phyloP scores from a whole-genome alignment of 192 early-diverging fungal species.

The Entomortierella chlamydospora region DNA sequence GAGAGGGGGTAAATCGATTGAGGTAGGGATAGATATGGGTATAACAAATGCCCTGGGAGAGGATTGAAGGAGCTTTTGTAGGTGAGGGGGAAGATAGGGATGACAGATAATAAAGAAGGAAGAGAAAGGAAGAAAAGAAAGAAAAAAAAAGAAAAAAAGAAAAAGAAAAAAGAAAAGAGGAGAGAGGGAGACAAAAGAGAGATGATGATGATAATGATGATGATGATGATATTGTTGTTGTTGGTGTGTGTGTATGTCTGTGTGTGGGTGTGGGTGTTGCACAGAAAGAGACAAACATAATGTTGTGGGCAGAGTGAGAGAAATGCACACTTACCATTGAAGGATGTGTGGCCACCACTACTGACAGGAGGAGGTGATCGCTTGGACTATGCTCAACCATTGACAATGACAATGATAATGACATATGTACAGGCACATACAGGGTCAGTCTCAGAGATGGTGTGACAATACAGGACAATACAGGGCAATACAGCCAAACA shows the following conservation, averaged over 20 bases:
- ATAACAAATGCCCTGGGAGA: not conserved
- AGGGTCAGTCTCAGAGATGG: not conserved
- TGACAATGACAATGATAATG: not conserved
- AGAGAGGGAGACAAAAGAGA: not conserved
- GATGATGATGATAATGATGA: not conserved
- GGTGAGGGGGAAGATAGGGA: not conserved
- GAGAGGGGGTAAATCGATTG: too few relatives aligned
- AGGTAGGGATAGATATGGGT: not conserved
- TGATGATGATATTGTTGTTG: not conserved
- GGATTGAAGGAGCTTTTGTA: not conserved
- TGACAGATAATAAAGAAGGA: not conserved
- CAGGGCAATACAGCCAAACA: too few relatives aligned
- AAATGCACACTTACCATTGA: not conserved
- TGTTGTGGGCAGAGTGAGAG: not conserved
- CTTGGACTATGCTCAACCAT: not conserved
- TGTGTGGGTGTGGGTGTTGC: not conserved
- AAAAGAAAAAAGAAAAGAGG: not conserved
- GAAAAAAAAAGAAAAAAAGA: slow-evolving; percentile 5
- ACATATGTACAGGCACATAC: too few relatives aligned
- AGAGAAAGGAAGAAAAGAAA: not conserved
- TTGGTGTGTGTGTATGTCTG: not conserved
- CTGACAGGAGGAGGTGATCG: not conserved
- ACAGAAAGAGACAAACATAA: not conserved
- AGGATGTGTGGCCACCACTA: not conserved
- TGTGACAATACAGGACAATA: not conserved